Percentiles rank a stretch among this genome's conserved stretches.
These are phyloP conservation scores for Talaromyces nanjingensis DNA, from an alignment of 495 filamentous ascomycete genomes.

Conservation along the genomic window DNA sequence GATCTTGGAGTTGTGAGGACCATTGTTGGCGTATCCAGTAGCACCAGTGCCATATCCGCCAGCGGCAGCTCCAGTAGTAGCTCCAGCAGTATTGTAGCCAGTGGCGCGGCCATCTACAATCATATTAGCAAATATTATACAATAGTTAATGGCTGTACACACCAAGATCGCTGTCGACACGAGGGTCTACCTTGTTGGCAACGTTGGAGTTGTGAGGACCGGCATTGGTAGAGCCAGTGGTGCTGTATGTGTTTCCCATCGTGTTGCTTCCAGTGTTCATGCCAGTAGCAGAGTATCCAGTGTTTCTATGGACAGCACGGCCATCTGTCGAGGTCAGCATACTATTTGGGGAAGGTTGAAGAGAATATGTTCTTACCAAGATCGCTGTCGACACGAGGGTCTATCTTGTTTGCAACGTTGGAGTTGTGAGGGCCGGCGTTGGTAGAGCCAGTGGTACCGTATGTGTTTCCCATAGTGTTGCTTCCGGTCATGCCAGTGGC, in stretches of 20 bases:
- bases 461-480: background rate
- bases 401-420: constrained; percentile 37
- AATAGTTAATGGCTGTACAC: background rate
- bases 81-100: background rate
- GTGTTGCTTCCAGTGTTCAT: background rate
- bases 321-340: background rate
- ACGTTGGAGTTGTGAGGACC: constrained; percentile 32
- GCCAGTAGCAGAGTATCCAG: background rate
- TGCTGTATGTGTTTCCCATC: background rate
- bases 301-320: background rate
- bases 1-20: constrained; percentile 28
- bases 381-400: constrained; percentile 46
- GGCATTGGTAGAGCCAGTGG: constrained; percentile 12
- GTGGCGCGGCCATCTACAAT: background rate
- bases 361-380: constrained; percentile 8
- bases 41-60: background rate
- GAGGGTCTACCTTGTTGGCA: constrained; percentile 43
- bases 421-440: constrained; percentile 31
- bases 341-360: background rate
- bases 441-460: constrained; percentile 1
- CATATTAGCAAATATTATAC: background rate
- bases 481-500: background rate
- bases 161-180: constrained; percentile 39
- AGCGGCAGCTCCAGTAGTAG: background rate
- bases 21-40: constrained; percentile 9